Evolutionary conservation across 2,329 filamentous ascomycete genomes (phyloP), one percentile per base, ranked within the genome.

Genomic region (Penicillium glabrum): DNA sequence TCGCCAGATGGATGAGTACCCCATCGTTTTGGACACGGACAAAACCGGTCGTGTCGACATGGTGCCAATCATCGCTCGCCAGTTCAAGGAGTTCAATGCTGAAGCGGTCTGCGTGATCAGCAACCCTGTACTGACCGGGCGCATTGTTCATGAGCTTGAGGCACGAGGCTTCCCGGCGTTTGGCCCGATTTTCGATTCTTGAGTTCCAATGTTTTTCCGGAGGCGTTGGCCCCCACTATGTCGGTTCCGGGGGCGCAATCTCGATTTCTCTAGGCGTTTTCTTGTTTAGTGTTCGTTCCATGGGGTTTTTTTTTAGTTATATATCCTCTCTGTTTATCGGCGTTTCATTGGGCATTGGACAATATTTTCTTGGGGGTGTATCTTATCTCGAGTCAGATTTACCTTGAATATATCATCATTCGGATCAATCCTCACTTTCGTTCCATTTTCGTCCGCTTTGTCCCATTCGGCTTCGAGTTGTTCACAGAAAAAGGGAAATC

Each of bases 71-170:
- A 79, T 81, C 39, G 86, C 83, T 64, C 73, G 77, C 9, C 75
- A 87, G 51, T 77, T 75, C 48, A 66, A 65, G 48, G 72, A 81
- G 31, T 77, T 77, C 26, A 62, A 74, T 0, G 81, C 82, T 1
- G 88, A 91, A 77, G 89, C 88, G 2, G 87, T 91, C 37, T 86
- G 90, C 67, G 82, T 91, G 58, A 87, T 92, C 65, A 86, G 86
- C 54, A 92, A 91, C 69, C 84, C 86, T 56, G 81, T 75, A 55
- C 81, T 90, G 33, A 91, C 88, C 19, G 81, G 81, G 66, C 84
- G 84, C 75, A 80, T 91, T 1, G 88, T 91, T 0, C 89, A 86
- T 68, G 86, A 82, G 9, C 75, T 92, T 50, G 87, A 91, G 74
- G 80, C 79, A 37, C 79, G 86, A 54, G 87, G 88, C 0, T 73